A percentile compares a stretch with the other conserved stretches of the same genome.
Conservation (phyloP, 352 stramenopile species). For the Phytophthora chlamydospora region DNA sequence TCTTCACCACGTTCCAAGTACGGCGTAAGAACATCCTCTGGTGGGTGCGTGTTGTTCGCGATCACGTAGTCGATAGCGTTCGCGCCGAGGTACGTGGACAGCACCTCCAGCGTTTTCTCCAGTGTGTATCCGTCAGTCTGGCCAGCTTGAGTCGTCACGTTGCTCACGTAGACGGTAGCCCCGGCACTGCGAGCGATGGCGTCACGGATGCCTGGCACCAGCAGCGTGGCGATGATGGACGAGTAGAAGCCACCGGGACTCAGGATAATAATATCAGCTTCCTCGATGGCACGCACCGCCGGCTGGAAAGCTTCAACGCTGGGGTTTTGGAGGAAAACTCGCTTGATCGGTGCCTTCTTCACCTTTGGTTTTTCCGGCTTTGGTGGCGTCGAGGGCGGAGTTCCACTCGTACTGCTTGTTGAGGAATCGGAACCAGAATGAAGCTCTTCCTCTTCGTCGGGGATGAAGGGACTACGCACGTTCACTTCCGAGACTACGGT, state of each 20-base stretch:
- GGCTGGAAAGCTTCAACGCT: conserved; percentile 74
- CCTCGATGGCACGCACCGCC: conserved; percentile 81
- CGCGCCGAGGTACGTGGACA: conserved; percentile 72
- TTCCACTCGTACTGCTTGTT: conserved; percentile 30
- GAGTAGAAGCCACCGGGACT: conserved; percentile 87
- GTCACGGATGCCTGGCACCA: conserved; percentile 84
- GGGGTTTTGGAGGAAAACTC: conserved; percentile 79
- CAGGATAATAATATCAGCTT: conserved; percentile 86
- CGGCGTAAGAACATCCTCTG: conserved; percentile 55
- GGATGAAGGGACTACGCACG: conserved; percentile 68
- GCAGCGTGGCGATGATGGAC: conserved; percentile 81
- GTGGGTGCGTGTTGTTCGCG: conserved; percentile 75
- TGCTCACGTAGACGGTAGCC: conserved; percentile 87
- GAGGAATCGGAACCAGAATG: conserved; percentile 25
- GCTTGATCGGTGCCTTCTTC: conserved; percentile 77
- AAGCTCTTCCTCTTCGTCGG: conserved; percentile 33
- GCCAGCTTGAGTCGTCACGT: conserved; percentile 83
- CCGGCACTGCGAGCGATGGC: conserved; percentile 70
- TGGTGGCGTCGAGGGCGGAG: conserved; percentile 23
- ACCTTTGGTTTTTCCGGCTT: conserved; percentile 34
- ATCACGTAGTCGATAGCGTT: conserved; percentile 88
- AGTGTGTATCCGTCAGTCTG: conserved; percentile 86
- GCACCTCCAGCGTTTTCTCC: conserved; percentile 63
- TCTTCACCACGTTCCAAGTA: conserved; percentile 80
- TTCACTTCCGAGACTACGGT: conserved; percentile 85